Evolutionary conservation across 1,284 basidiomycete genomes (phyloP).

Genomic region (Pseudozyma sp.): DNA sequence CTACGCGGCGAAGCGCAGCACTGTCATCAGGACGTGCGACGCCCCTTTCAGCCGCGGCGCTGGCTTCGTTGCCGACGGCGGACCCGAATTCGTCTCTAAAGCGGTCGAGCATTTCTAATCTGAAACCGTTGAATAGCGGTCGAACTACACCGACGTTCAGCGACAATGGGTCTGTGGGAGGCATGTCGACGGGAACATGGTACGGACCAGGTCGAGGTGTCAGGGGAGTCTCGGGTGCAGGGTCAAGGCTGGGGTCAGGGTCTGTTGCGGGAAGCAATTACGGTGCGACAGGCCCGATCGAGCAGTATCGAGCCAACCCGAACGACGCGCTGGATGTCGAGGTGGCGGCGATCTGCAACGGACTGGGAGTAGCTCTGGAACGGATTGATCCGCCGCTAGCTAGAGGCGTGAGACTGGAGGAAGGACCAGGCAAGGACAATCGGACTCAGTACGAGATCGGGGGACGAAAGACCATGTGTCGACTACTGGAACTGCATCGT

Average conservation of each 20-base stretch:
- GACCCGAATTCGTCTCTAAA: conserved; percentile 36
- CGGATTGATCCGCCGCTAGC: conserved; percentile 81
- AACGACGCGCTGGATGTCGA: conserved; percentile 85
- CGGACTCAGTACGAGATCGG: conserved; percentile 82
- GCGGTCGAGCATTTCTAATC: conserved; percentile 53
- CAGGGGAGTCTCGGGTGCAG: conserved; percentile 26
- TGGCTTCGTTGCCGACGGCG: conserved; percentile 57
- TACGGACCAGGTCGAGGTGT: conserved; percentile 22
- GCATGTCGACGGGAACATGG: conserved; percentile 48
- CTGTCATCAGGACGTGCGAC: conserved; percentile 51
- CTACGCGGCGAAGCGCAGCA: conserved; percentile 36
- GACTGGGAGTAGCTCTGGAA: conserved; percentile 78
- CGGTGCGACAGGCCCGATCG: conserved; percentile 38
- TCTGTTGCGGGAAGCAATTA: conserved; percentile 43
- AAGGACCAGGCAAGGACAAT: conserved; percentile 80
- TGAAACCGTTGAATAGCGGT: conserved; percentile 42
- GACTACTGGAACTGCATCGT: conserved; percentile 77
- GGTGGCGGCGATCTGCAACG: conserved; percentile 80
- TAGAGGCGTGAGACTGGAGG: conserved; percentile 71
- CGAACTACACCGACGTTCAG: conserved; percentile 55
- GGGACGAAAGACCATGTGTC: conserved; percentile 77
- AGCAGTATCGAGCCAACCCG: conserved; percentile 77
- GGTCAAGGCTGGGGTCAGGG: conserved; percentile 28
- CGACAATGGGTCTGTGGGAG: conserved; percentile 50
- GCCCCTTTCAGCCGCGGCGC: conserved; percentile 59